Evolutionary conservation across 257 asterid species (phyloP).

Genomic region (Nicotiana attenuata): DNA sequence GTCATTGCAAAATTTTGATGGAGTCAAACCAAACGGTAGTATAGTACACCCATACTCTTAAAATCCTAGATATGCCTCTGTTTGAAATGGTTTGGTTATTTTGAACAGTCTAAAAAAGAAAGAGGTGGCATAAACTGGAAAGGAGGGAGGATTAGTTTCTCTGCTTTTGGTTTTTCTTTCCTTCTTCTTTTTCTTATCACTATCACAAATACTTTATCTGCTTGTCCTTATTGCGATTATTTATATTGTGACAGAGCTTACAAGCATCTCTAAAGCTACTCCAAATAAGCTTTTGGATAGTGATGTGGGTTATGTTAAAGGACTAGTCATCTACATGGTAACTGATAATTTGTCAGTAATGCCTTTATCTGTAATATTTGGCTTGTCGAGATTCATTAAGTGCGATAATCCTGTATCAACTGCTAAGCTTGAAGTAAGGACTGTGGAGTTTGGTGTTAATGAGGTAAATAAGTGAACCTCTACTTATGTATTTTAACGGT

Average conservation of each 20-base stretch:
- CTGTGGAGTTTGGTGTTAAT: neutral
- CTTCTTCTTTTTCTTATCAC: neutral
- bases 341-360: neutral
- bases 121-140: too few relatives aligned
- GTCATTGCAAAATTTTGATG: too few relatives aligned
- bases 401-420: neutral
- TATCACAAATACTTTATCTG: neutral
- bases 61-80: too few relatives aligned
- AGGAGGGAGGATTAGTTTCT: neutral
- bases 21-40: too few relatives aligned
- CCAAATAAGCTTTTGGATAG: neutral
- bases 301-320: neutral
- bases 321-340: neutral
- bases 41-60: too few relatives aligned
- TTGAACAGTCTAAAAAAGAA: too few relatives aligned
- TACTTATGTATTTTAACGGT: neutral
- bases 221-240: neutral
- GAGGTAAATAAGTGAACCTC: neutral
- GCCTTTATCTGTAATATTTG: neutral
- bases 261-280: too few relatives aligned
- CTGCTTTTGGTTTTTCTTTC: neutral
- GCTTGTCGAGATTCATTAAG: neutral
- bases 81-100: too few relatives aligned
- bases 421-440: neutral
- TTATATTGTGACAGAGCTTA: neutral